phyloP scores from a whole-genome alignment of 2,329 filamentous ascomycete species.

The Botrytis sinoallii region DNA sequence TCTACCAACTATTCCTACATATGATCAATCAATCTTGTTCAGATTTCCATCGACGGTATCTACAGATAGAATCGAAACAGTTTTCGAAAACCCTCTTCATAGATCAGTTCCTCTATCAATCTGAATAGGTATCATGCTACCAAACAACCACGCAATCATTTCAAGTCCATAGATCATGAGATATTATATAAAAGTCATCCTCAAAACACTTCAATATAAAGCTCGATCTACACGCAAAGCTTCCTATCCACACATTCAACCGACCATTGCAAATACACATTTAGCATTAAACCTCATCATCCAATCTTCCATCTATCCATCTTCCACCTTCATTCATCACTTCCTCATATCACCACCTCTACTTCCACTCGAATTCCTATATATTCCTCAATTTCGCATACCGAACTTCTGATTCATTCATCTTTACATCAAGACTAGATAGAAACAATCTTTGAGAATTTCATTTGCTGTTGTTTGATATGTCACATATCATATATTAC shows the following conservation, averaged over 20 bases:
- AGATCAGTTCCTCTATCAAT: background rate
- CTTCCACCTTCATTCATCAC: background rate
- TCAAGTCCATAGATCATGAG: no score
- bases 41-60: background rate
- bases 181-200: no score
- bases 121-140: background rate
- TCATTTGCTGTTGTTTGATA: background rate
- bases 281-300: background rate
- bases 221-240: background rate
- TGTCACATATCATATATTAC: no score
- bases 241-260: accelerated
- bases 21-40: background rate
- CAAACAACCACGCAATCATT: background rate
- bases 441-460: background rate
- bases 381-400: background rate
- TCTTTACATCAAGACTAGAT: background rate
- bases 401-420: background rate
- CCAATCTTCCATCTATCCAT: background rate
- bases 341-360: background rate
- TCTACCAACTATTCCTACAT: background rate
- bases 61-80: no score
- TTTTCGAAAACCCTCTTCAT: background rate
- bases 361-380: background rate
- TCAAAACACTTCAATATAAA: background rate
- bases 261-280: accelerated